Evolutionary conservation across 345 rosid species (phyloP), one percentile per base, ranked within the genome.

Genomic region (Punica granatum): DNA sequence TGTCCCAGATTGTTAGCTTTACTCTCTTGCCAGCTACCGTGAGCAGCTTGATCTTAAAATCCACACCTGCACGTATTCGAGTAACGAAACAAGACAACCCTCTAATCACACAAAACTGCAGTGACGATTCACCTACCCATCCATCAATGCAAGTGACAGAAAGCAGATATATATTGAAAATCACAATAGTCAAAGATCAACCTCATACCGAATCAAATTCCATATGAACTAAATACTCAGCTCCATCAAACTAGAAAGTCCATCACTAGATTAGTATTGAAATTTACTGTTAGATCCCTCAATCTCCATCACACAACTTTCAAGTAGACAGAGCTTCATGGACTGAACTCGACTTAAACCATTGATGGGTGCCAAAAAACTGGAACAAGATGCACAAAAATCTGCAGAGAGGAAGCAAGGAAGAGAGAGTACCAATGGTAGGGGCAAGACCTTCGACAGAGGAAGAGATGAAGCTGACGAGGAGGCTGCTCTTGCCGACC

Each of bases 1-100:
- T 92, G 75, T 92, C 98, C 98, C 98, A 92, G 23, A 92, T 90
- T 39, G 98, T 92, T 53, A 92, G 90, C 87, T 92, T 92, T 63
- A 92, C 71, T 73, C 86, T 80, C 85, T 85, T 90, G 72, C 88
- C 97, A 59, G 86, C 92, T 3, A 93, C 91, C 37, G 78, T 80
- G 62, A 93, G 80, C 70, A 72, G 85, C 84, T 90, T 90, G 89
- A 93, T 90, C 88, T 93, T 93, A 78, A 93, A 90, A 83, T 93
- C 98, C 76, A 93, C 98, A 69, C 98, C 98, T 93, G 67, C 26
- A 64, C 69, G 33, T 54, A 60, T 60, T 43, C 37, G 30, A 68
- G 48, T 28, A 43, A 60, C 21, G 19, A 39, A 42, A 30, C 53
- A 59, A 30, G 64, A 58, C 23, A 28, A 43, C 65, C 5, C 26